Percentiles rank a stretch among this genome's conserved stretches.
phyloP scores from a whole-genome alignment of 1,284 basidiomycete genomes.

The Apiotrichum veenhuisii region DNA sequence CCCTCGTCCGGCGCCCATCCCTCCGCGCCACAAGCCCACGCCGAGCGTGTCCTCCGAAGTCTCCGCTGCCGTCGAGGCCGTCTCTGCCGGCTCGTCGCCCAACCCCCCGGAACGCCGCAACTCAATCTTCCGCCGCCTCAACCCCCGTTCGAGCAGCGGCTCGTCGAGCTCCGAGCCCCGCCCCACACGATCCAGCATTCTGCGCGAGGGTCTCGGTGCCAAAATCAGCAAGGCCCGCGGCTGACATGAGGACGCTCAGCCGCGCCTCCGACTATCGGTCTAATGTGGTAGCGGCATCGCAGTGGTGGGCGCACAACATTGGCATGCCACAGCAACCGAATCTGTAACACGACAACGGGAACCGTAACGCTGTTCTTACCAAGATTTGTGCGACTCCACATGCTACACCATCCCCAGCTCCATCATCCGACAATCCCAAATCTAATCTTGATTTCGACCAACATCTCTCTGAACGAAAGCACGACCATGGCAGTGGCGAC shows the following conservation, averaged over 20 bases:
- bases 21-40: constrained; percentile 6
- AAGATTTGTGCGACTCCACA: background rate
- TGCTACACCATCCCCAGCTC: too few relatives aligned
- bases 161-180: constrained; percentile 9
- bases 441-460: too few relatives aligned
- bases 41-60: background rate
- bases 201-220: constrained; percentile 24
- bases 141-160: background rate
- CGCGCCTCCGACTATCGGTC: background rate
- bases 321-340: background rate
- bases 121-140: constrained; percentile 3
- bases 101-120: background rate
- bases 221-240: background rate
- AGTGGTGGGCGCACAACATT: background rate
- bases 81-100: background rate
- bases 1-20: constrained; percentile 14
- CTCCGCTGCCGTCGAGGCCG: constrained; percentile 3
- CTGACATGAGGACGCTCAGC: background rate
- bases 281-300: background rate
- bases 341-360: background rate
- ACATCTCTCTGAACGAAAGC: too few relatives aligned
- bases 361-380: background rate
- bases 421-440: too few relatives aligned
- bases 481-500: too few relatives aligned
- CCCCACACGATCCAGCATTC: constrained; percentile 27